A percentile compares a stretch with the other conserved stretches of the same genome.
These are phyloP conservation scores for Candida ascalaphidarum DNA, from an alignment of 805 yeast species.

Conservation along the genomic window DNA sequence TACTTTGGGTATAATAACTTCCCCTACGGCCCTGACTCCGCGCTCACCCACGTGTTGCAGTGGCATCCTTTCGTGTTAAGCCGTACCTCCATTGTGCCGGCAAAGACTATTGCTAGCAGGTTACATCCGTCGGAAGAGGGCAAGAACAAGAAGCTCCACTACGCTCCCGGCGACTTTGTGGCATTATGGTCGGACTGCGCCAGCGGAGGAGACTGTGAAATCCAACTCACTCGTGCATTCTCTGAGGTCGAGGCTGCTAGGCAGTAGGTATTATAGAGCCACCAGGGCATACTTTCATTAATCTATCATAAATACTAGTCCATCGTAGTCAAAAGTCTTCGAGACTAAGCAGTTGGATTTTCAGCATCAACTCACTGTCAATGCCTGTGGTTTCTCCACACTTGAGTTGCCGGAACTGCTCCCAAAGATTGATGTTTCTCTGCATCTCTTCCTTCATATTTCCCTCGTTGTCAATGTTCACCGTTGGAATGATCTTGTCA, in stretches of 20 bases:
- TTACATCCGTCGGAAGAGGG: slow-evolving; percentile 6
- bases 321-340: too few species aligned
- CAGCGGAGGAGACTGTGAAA: slow-evolving; percentile 43
- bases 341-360: too few species aligned
- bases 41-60: slow-evolving; percentile 78
- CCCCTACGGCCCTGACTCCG: slow-evolving; percentile 51
- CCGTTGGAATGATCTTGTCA: slow-evolving; percentile 69
- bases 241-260: too few species aligned
- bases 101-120: slow-evolving; percentile 26
- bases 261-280: too few species aligned
- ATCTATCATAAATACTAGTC: too few species aligned
- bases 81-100: slow-evolving; percentile 63
- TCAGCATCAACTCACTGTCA: too few species aligned
- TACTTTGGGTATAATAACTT: slow-evolving; percentile 61
- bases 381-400: not conserved
- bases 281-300: too few species aligned
- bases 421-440: slow-evolving; percentile 6
- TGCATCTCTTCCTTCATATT: slow-evolving; percentile 21
- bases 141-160: slow-evolving; percentile 29
- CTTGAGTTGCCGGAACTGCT: too few species aligned
- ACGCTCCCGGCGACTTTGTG: slow-evolving; percentile 59
- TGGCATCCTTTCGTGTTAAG: slow-evolving; percentile 87
- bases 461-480: slow-evolving; percentile 31
- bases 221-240: too few species aligned
- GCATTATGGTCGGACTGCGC: slow-evolving; percentile 55